These are phyloP conservation scores for Canavalia gladiata DNA, from an alignment of 306 rosid species.

Conservation along the genomic window DNA sequence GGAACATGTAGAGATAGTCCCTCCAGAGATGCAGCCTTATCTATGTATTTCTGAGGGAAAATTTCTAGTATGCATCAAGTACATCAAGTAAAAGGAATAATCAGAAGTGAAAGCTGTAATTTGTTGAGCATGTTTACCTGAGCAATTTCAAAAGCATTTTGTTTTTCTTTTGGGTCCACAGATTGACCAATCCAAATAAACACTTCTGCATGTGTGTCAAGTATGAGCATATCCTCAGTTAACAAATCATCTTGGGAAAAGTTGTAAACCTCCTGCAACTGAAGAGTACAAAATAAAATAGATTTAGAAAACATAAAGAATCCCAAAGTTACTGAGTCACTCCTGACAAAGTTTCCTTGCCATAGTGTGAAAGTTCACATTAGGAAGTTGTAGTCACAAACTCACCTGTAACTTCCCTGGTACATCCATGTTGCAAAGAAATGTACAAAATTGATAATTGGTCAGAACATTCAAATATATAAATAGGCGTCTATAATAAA, in stretches of 20 bases:
- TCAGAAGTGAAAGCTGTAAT: slow-evolving; percentile 26
- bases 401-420: slow-evolving; percentile 97
- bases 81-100: slow-evolving; percentile 18
- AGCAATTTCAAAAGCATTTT: slow-evolving; percentile 82
- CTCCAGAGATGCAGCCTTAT: slow-evolving; percentile 84
- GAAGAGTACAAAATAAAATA: slow-evolving; percentile 45
- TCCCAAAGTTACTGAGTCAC: slow-evolving; percentile 36
- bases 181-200: slow-evolving; percentile 96
- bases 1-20: slow-evolving; percentile 87
- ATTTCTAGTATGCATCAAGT: slow-evolving; percentile 34
- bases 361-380: slow-evolving; percentile 35
- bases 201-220: slow-evolving; percentile 98
- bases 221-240: slow-evolving; percentile 92
- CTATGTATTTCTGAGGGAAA: slow-evolving; percentile 80
- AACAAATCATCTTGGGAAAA: slow-evolving; percentile 95
- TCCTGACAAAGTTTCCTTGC: slow-evolving; percentile 39
- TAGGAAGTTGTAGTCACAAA: slow-evolving; percentile 51
- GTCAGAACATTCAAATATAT: slow-evolving; percentile 59
- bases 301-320: slow-evolving; percentile 44
- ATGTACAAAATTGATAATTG: slow-evolving; percentile 46
- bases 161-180: slow-evolving; percentile 90
- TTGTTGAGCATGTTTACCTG: slow-evolving; percentile 64
- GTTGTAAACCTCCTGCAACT: slow-evolving; percentile 93
- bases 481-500: slow-evolving; percentile 14
- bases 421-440: slow-evolving; percentile 56